Base-by-base conservation (phyloP, 331 rosid genomes). In the Quercus lobata region DNA sequence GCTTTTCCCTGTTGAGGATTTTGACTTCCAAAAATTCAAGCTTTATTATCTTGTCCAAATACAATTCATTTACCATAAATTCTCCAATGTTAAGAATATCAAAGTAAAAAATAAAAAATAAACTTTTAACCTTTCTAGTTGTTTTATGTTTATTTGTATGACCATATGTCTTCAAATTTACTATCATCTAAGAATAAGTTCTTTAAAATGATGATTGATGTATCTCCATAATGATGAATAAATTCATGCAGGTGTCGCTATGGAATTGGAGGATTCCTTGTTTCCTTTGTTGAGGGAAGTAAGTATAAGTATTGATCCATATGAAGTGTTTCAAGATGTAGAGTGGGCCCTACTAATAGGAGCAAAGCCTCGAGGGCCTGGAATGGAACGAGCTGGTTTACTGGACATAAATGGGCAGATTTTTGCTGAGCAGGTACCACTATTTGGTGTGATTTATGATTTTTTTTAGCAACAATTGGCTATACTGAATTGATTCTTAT, bases 331-430 rank as follows among this genome's bases (percentile, higher is more conserved):
- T 92, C 93, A 90, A 95, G 98, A 91, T 84, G 98, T 80, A 58
- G 98, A 90, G 37, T 95, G 99, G 99, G 98, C 97, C 32, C 86
- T 95, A 81, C 83, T 95, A 70, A 93, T 95, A 69, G 99, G 99
- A 55, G 99, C 99, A 78, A 95, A 91, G 83, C 99, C 99, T 84
- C 92, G 99, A 84, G 99, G 99, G 22, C 99, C 99, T 52, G 99
- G 97, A 83, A 83, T 95, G 92, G 99, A 95, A 86, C 91, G 99
- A 30, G 97, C 99, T 7, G 93, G 2, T 71, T 86, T 95, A 71
- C 84, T 95, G 77, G 99, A 95, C 85, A 87, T 90, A 74, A 95
- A 95, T 56, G 99, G 99, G 25, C 90, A 93, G 86, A 95, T 95
- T 77, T 93, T 84, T 69, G 97, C 97, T 0, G 87, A 81, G 76